Evolutionary conservation across 257 asterid species (phyloP).

Genomic region (Nicotiana tabacum): DNA sequence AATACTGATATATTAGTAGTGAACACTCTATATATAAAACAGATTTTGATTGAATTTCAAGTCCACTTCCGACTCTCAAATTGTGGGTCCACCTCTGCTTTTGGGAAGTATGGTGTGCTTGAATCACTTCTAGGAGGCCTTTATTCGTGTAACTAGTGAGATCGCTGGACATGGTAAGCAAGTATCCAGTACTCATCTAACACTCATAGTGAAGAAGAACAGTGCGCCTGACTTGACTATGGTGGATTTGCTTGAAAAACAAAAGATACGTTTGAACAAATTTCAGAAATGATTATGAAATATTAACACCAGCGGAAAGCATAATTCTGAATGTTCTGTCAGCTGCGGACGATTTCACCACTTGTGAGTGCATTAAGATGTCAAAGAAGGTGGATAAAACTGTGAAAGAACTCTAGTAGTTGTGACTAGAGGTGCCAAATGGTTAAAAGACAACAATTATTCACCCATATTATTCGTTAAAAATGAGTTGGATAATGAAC

Average conservation of each 20-base stretch:
- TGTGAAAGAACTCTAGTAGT: conserved; percentile 20
- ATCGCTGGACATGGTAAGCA: conserved; percentile 35
- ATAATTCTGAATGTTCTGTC: conserved; percentile 34
- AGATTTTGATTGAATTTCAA: no score
- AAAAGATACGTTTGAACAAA: conserved; percentile 26
- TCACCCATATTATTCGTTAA: no score
- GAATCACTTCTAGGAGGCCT: neutral
- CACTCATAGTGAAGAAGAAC: conserved; percentile 32
- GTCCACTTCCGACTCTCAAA: no score
- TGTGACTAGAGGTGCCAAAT: no score
- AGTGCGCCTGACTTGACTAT: conserved; percentile 37
- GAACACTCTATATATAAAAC: no score
- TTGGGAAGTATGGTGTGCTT: no score
- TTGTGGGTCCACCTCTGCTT: no score
- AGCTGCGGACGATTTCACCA: conserved; percentile 26
- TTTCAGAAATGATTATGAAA: conserved; percentile 22
- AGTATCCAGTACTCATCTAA: conserved; percentile 22
- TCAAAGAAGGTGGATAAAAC: conserved; percentile 23
- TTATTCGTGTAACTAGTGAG: conserved; percentile 19
- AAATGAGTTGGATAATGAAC: no score
- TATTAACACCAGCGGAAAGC: conserved; percentile 26
- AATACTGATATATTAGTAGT: no score
- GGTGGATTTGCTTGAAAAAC: conserved; percentile 48
- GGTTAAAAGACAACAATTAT: no score
- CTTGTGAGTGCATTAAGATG: conserved; percentile 21